phyloP scores from a whole-genome alignment of 2,329 filamentous ascomycete species.

The Teratosphaeria gauchensis region DNA sequence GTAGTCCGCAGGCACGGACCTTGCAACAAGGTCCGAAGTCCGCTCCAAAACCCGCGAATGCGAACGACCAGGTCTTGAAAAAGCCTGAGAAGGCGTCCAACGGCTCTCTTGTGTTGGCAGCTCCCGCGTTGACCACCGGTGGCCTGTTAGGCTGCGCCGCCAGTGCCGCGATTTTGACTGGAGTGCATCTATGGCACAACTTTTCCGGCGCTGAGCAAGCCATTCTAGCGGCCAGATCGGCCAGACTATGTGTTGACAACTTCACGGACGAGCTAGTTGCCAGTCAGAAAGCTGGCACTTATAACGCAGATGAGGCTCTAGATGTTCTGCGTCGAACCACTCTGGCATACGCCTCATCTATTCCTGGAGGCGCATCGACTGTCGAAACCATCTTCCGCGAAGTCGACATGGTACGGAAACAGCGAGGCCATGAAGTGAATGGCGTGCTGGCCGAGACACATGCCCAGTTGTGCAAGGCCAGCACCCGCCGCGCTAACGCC shows the following conservation, averaged over 20 bases:
- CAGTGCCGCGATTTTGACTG: slow-evolving; percentile 17
- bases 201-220: slow-evolving; percentile 17
- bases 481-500: slow-evolving; percentile 10
- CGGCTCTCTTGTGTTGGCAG: not conserved
- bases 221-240: slow-evolving; percentile 16
- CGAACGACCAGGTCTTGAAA: not conserved
- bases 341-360: slow-evolving; percentile 17
- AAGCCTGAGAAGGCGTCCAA: not conserved
- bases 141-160: slow-evolving; percentile 21
- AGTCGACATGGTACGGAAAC: slow-evolving; percentile 15
- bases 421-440: slow-evolving; percentile 18
- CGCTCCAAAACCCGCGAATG: not conserved
- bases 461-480: slow-evolving; percentile 13
- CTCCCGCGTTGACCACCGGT: slow-evolving; percentile 9
- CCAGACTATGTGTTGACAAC: slow-evolving; percentile 19
- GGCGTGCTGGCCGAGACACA: slow-evolving; percentile 14
- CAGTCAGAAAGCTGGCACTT: slow-evolving; percentile 19
- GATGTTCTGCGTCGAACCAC: slow-evolving; percentile 21
- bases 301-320: slow-evolving; percentile 20
- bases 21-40: not conserved
- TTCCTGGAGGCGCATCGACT: slow-evolving; percentile 17
- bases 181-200: slow-evolving; percentile 18
- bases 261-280: slow-evolving; percentile 18
- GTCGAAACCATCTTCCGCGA: slow-evolving; percentile 21
- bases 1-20: not conserved